Evolutionary conservation across 495 filamentous ascomycete genomes (phyloP), one percentile per base, ranked within the genome.

Genomic region (Tuber calosporum): DNA sequence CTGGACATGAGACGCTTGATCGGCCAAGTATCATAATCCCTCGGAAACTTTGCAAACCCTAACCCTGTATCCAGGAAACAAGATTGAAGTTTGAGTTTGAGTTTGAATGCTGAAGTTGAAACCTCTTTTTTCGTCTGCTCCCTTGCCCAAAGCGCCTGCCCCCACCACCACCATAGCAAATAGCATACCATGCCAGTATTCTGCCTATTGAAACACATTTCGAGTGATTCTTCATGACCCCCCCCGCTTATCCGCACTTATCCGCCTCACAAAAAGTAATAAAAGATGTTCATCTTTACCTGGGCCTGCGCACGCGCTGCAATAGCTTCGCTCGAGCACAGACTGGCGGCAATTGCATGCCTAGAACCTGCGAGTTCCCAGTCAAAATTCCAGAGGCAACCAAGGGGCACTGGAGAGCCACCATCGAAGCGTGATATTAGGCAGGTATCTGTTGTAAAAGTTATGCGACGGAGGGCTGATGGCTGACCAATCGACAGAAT

Each of bases 401-500:
- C 34, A 19, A 71, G 40, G 15, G 36, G 30, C 26, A 53, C 26
- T 26, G 7, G 45, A 22, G 45, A 53, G 11, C 45, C 45, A 8
- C 22, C 22, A 8, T 53, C 22, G 11, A 53, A 22, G 7, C 45
- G 7, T 53, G 45, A 53, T n/a, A 53, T 53, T 22, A 53, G n/a
- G 22, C 45, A 53, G 22, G 45, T 53, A 53, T 53, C 22, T 53
- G 7, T 8, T 2, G 45, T 53, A 22, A 53, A 53, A 22, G 22
- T 53, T 9, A 53, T 53, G 11, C 22, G 45, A 53, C 8, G 45
- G 45, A 1, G 45, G 45, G 45, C 45, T n/a, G 45, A 53, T 2
- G 20, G 45, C 45, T 53, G 20, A 22, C 45, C 45, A 53, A 72
- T 36, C 26, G 70, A 72, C 37, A 72, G 53, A 2, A 72, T 37